Percentiles rank a stretch among this genome's conserved stretches.
phyloP scores from a whole-genome alignment of 179 eudicot genomes.

The Spinacia oleracea region DNA sequence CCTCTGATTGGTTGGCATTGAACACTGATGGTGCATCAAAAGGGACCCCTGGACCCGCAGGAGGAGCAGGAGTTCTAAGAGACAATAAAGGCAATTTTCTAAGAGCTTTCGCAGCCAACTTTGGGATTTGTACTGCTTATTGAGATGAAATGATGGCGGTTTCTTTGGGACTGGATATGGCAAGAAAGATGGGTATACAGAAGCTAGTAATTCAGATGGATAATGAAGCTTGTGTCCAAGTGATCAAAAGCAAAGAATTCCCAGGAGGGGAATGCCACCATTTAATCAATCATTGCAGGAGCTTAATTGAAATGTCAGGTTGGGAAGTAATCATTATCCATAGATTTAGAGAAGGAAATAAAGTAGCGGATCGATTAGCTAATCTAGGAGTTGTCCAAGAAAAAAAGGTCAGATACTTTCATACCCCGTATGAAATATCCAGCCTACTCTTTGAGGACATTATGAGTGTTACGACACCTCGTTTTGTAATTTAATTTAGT shows the following conservation, averaged over 20 bases:
- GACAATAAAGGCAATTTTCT: not conserved
- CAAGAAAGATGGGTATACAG: not conserved
- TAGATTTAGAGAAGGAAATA: not conserved
- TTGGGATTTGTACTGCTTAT: not conserved
- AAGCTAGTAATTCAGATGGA: not conserved
- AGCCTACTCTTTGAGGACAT: not conserved
- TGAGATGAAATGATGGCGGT: not conserved
- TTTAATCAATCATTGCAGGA: not conserved
- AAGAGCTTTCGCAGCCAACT: not conserved
- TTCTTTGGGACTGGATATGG: not conserved
- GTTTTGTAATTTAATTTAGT: not conserved
- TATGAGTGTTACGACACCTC: not conserved
- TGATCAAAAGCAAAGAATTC: no score
- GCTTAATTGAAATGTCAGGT: fast-evolving
- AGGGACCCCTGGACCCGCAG: not conserved
- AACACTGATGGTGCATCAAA: not conserved
- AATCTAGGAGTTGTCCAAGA: not conserved
- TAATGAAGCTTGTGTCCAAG: not conserved
- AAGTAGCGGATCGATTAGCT: not conserved
- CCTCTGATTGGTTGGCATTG: not conserved
- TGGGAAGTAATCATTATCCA: not conserved
- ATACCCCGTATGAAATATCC: not conserved
- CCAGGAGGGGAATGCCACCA: not conserved
- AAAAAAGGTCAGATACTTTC: no score
- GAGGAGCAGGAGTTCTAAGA: not conserved